phyloP scores from a whole-genome alignment of 805 yeast species.

The Spencermartinsiella europaea region DNA sequence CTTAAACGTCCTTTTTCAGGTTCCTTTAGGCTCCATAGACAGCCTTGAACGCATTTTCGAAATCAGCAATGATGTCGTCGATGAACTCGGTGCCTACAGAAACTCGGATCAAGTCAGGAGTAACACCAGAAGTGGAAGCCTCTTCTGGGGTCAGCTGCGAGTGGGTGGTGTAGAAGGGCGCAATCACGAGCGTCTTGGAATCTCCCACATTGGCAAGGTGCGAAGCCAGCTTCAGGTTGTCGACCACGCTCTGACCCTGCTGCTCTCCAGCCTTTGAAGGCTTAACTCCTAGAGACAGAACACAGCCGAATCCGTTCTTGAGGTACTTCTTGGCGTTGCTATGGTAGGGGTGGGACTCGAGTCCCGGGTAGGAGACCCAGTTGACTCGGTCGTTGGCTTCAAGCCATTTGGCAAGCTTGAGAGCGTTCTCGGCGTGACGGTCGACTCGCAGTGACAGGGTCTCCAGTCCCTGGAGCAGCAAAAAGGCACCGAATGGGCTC shows the following conservation, averaged over 20 bases:
- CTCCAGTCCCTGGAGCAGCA: conserved; percentile 86
- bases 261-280: conserved; percentile 55
- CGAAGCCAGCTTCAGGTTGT: conserved; percentile 75
- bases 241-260: conserved; percentile 81
- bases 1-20: too few species aligned
- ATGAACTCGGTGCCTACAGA: conserved; percentile 88
- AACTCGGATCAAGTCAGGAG: conserved; percentile 81
- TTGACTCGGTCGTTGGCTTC: conserved; percentile 63
- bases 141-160: conserved; percentile 83
- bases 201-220: conserved; percentile 97
- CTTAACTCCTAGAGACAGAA: conserved; percentile 84
- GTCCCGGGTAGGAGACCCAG: conserved; percentile 92
- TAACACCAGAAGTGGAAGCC: conserved; percentile 77
- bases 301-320: conserved; percentile 77
- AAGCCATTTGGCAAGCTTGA: conserved; percentile 71
- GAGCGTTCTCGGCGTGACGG: conserved; percentile 81
- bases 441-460: conserved; percentile 91
- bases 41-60: conserved; percentile 74
- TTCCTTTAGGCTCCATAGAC: conserved; percentile 39
- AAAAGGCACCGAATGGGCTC: conserved; percentile 85
- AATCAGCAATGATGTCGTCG: conserved; percentile 85
- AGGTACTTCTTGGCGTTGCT: conserved; percentile 80
- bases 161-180: conserved; percentile 95
- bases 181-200: conserved; percentile 88
- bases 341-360: conserved; percentile 72